Conservation (phyloP, 1,284 basidiomycete genomes). For the Naganishia sp. region DNA sequence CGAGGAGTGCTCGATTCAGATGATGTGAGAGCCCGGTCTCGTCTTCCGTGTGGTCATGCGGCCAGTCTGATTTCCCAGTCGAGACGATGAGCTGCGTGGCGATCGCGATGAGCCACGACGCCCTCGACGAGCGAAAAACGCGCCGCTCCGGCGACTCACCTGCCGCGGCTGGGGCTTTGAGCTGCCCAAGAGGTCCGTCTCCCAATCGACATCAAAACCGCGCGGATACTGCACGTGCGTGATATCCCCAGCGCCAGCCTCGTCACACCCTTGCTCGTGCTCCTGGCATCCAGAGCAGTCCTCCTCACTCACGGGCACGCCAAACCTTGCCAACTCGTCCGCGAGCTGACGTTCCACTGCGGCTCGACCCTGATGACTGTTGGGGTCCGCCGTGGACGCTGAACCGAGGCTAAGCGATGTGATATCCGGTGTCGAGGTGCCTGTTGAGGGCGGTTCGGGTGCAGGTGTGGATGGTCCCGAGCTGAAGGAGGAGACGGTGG, state of each 20-base stretch:
- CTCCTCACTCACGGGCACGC: conserved; percentile 68
- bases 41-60: conserved; percentile 64
- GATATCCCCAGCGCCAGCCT: conserved; percentile 37
- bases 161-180: conserved; percentile 78
- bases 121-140: conserved; percentile 13
- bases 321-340: conserved; percentile 54
- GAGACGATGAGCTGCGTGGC: conserved; percentile 71
- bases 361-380: conserved; percentile 37
- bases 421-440: conserved; percentile 19
- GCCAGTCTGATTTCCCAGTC: conserved; percentile 85
- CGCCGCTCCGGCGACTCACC: conserved; percentile 54
- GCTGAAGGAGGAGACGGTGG: conserved; percentile 33
- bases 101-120: neutral
- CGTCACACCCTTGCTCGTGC: conserved; percentile 70
- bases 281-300: conserved; percentile 74
- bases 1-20: conserved; percentile 36
- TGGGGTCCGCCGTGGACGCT: conserved; percentile 20
- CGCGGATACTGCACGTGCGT: conserved; percentile 58
- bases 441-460: neutral
- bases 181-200: conserved; percentile 74
- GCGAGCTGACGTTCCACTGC: conserved; percentile 46
- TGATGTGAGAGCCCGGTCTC: conserved; percentile 38
- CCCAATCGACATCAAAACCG: conserved; percentile 73
- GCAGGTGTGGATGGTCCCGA: conserved; percentile 21
- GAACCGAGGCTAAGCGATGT: conserved; percentile 15